Evolutionary conservation across 2,329 filamentous ascomycete species (phyloP), one percentile per base, ranked within the genome.

Genomic region (Ploettnerulaceae sp.): DNA sequence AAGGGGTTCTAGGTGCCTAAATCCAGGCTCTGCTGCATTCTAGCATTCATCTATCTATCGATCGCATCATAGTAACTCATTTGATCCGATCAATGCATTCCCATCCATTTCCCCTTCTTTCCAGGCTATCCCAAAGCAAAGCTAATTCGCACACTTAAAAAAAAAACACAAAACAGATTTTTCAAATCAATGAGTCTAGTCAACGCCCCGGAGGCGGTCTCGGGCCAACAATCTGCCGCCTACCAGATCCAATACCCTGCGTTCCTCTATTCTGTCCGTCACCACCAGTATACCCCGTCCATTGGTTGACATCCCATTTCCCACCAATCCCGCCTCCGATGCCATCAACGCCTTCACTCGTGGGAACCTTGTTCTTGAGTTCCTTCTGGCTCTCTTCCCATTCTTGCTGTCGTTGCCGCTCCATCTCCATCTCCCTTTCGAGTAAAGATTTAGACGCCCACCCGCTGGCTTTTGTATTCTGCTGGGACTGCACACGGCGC

Each of bases 141-240:
- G 26, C 26, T 29, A 8, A 9, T n/a, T 29, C 26, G 3, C 26
- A 29, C 14, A 11, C 26, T 29, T n/a, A n/a, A n/a, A n/a, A n/a
- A n/a, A n/a, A n/a, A n/a, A n/a, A n/a, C n/a, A n/a, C n/a, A n/a
- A n/a, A n/a, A n/a, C n/a, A n/a, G n/a, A n/a, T n/a, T n/a, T n/a
- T n/a, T n/a, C n/a, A n/a, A n/a, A n/a, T n/a, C n/a, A n/a, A n/a
- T n/a, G n/a, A n/a, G n/a, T n/a, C n/a, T n/a, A n/a, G n/a, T n/a
- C n/a, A n/a, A 25, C 41, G 25, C 18, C 41, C 41, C 17, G 79
- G 79, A 57, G 84, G 70, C 37, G 85, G 84, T 61, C 85, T 72
- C 0, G 86, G 86, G 8, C 86, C 86, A n/a, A 87, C 81, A 65
- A 91, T 89, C 69, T 86, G 85, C 62, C 86, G 76, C 62, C 83